A percentile compares a stretch with the other conserved stretches of the same genome.
These are phyloP conservation scores for Ustulina deusta DNA, from an alignment of 2,329 filamentous ascomycete species.

Conservation along the genomic window DNA sequence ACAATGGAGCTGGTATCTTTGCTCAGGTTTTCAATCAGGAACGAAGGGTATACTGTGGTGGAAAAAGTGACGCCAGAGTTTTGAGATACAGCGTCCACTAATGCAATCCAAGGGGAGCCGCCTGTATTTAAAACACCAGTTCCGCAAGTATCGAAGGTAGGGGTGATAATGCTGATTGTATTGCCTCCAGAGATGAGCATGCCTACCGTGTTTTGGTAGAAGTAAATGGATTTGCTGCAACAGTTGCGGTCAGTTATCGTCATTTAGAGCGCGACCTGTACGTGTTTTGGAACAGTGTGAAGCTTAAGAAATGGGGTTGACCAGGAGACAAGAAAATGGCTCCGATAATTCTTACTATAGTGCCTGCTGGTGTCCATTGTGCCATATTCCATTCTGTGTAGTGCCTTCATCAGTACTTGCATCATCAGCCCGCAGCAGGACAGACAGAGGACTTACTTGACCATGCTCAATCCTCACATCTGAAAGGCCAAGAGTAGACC, in stretches of 20 bases:
- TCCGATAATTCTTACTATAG: constrained; percentile 44
- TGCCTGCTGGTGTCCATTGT: constrained; percentile 59
- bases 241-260: not conserved
- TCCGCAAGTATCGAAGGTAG: constrained; percentile 57
- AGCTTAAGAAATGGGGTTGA: too few species aligned
- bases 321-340: not conserved
- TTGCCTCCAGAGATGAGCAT: constrained; percentile 54
- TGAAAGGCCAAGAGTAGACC: constrained; percentile 57
- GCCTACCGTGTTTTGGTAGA: constrained; percentile 57
- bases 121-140: constrained; percentile 54
- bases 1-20: constrained; percentile 56
- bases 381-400: constrained; percentile 56
- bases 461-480: constrained; percentile 58
- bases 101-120: constrained; percentile 55
- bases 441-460: constrained; percentile 46
- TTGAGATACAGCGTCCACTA: constrained; percentile 56
- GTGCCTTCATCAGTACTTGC: constrained; percentile 25
- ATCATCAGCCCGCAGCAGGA: not conserved
- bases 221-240: constrained; percentile 56
- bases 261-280: not conserved
- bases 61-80: constrained; percentile 57
- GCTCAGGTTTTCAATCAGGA: constrained; percentile 58
- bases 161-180: constrained; percentile 56
- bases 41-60: constrained; percentile 55
- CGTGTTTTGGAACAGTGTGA: not conserved